These are phyloP conservation scores for Lipomyces spencermartinsiae DNA, from an alignment of 805 yeast species.

Conservation along the genomic window DNA sequence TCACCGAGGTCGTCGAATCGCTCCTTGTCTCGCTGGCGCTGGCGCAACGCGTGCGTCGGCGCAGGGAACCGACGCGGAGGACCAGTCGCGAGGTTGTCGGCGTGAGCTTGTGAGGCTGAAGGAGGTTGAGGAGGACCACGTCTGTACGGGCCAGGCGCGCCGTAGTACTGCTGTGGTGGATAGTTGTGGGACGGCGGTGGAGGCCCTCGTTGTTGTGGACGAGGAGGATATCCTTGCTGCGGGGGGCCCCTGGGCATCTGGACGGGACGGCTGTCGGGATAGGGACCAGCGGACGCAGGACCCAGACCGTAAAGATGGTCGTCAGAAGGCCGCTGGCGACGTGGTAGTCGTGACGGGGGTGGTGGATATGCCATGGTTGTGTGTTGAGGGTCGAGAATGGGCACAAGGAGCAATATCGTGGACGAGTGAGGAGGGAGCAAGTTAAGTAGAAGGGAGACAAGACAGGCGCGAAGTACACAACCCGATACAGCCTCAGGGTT, in stretches of 20 bases:
- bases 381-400: not conserved
- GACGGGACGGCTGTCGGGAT: not conserved
- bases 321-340: not conserved
- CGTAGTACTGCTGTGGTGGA: constrained; percentile 6
- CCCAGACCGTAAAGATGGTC: not conserved
- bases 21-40: constrained; percentile 10
- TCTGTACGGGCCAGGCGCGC: not conserved
- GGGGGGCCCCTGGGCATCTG: too few species aligned
- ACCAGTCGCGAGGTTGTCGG: not conserved
- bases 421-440: too few species aligned
- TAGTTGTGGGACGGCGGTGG: not conserved
- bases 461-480: not conserved
- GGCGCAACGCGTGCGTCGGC: not conserved
- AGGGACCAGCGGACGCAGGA: not conserved
- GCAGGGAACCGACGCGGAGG: not conserved
- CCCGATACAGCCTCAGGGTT: too few species aligned
- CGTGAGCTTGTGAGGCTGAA: not conserved
- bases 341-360: not conserved
- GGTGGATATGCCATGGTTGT: not conserved
- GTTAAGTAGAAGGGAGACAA: too few species aligned
- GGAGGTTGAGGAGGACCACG: constrained; percentile 2
- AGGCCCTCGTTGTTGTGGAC: not conserved
- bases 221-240: not conserved
- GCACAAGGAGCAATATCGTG: not conserved
- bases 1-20: not conserved